Base-by-base conservation (phyloP, 768 basidiomycete genomes). In the Boletus sp. region DNA sequence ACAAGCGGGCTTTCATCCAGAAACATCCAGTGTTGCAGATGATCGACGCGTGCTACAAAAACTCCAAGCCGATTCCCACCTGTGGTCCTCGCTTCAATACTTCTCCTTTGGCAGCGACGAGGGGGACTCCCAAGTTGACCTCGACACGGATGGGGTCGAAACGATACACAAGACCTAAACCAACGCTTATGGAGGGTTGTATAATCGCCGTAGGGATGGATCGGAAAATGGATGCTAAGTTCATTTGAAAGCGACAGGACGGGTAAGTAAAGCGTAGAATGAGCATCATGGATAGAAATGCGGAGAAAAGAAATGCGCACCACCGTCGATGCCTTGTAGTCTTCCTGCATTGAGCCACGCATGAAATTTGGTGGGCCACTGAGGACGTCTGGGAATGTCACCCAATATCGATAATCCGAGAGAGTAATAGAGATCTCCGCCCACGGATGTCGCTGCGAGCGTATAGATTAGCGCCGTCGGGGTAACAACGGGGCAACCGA, bases 281-380 rank as follows among this genome's bases (percentile, higher is more conserved):
- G 9, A 57, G 40, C 30, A 14, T 25, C 27, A 21, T 30, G 15
- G 13, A 38, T 5, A 37, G 15, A 47, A 11, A 1, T 21, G 27
- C 17, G 15, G 30, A 14, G 15, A 50, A 35, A 48, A 10, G 19
- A 19, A 47, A 54, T 13, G 71, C 81, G 38, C 55, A 90, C 88
- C 70, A 68, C 74, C 70, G 60, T 85, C 76, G 21, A 88, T 68
- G 15, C 72, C 67, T 58, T 89, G 85, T 32, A 96, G 72, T 51
- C 87, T 76, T 4, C 93, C 93, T 0, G 85, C 86, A 60, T 97
- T 96, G 43, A 90, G 58, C 79, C 90, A 97, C 0, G 77, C 60
- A 63, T 97, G 93, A 0, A 82, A 67, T 62, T 93, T 93, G 25
- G 94, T 67, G 0, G 93, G 93, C 93, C 93, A 95, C n/a, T 88